A percentile compares a stretch with the other conserved stretches of the same genome.
These are phyloP conservation scores for Stephania yunnanensis DNA, from an alignment of 164 flowering plant species.

Conservation along the genomic window DNA sequence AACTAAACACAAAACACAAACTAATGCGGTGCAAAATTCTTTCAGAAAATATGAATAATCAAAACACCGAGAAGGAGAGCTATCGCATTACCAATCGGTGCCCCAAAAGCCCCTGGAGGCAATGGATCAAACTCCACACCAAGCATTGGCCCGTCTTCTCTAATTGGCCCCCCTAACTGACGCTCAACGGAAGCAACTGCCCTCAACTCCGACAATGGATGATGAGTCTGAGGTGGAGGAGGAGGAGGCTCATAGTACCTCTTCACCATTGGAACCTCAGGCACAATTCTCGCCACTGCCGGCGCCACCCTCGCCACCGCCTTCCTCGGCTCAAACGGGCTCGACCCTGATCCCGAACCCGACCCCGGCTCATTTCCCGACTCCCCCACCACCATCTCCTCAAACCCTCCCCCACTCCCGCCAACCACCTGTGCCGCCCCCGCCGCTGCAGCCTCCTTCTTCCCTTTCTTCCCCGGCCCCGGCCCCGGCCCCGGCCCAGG, in stretches of 20 bases:
- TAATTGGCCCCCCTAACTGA: constrained; percentile 72
- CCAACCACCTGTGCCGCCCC: not conserved
- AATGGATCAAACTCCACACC: constrained; percentile 92
- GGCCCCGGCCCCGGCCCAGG: no score
- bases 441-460: constrained; percentile 26
- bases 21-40: no score
- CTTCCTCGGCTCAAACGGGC: constrained; percentile 37
- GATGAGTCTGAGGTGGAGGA: constrained; percentile 13
- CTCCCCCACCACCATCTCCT: constrained; percentile 20
- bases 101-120: constrained; percentile 91
- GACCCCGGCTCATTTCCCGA: constrained; percentile 31
- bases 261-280: constrained; percentile 37
- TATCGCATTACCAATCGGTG: constrained; percentile 55
- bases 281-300: constrained; percentile 38
- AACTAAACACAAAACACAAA: not conserved
- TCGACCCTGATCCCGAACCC: constrained; percentile 47
- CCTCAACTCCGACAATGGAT: constrained; percentile 45
- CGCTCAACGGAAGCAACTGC: constrained; percentile 81
- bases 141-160: constrained; percentile 87
- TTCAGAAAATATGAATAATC: no score
- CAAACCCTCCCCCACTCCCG: constrained; percentile 9
- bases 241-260: constrained; percentile 61
- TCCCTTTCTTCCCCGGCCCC: constrained; percentile 30
- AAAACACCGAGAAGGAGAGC: not conserved
- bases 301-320: constrained; percentile 26